Conservation (phyloP, 2,329 filamentous ascomycete genomes). For the Hypoxylon sp. region DNA sequence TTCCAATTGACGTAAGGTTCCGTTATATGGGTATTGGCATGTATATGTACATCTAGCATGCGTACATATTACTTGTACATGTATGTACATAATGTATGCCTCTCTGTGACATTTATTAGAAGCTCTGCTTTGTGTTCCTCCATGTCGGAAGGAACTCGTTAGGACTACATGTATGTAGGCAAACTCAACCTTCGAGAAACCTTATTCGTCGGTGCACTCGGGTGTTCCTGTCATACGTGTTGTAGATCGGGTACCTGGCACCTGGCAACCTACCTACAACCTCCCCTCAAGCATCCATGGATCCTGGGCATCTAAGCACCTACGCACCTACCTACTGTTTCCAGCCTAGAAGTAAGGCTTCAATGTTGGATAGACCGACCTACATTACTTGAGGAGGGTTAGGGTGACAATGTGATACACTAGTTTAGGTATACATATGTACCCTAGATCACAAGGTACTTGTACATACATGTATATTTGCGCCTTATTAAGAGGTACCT, state of each 20-base stretch:
- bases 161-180: conserved; percentile 20
- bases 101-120: not conserved
- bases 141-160: conserved; percentile 38
- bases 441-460: conserved; percentile 32
- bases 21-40: conserved; percentile 21
- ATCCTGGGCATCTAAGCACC: conserved; percentile 2
- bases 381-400: conserved; percentile 25
- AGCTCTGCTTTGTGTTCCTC: conserved; percentile 25
- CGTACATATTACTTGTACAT: conserved; percentile 12
- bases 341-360: conserved; percentile 37
- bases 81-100: conserved; percentile 1
- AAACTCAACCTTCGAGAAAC: conserved; percentile 43
- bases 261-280: conserved; percentile 30
- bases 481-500: conserved; percentile 41
- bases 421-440: conserved; percentile 33
- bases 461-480: conserved; percentile 29
- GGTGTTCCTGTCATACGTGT: conserved; percentile 45
- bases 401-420: conserved; percentile 41
- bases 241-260: conserved; percentile 47
- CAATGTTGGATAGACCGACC: conserved; percentile 12
- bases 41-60: conserved; percentile 15
- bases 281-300: conserved; percentile 1
- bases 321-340: conserved; percentile 33
- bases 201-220: conserved; percentile 42
- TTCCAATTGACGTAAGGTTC: conserved; percentile 45